These are phyloP conservation scores for Tilletia setariae DNA, from an alignment of 1,284 basidiomycete genomes.

Conservation along the genomic window DNA sequence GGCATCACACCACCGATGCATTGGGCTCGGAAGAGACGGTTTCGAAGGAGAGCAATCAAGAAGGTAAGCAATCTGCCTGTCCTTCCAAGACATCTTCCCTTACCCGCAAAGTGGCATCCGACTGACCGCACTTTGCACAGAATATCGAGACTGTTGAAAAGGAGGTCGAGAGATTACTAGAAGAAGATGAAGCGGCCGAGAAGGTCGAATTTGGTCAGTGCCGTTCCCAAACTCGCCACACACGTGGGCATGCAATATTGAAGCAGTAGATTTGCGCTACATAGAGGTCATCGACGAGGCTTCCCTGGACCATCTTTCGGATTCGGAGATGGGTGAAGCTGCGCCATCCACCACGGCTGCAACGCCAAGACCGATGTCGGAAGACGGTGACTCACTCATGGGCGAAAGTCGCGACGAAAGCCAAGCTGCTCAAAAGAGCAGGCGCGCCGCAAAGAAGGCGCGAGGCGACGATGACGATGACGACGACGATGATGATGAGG, in stretches of 20 bases:
- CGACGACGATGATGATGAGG: slow-evolving; percentile 26
- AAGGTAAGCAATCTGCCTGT: slow-evolving; percentile 60
- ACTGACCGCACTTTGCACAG: slow-evolving; percentile 53
- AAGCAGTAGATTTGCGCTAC: too few relatives aligned
- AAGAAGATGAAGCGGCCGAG: slow-evolving; percentile 76
- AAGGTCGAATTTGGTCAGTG: slow-evolving; percentile 60
- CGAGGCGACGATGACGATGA: slow-evolving; percentile 59
- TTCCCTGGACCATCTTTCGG: slow-evolving; percentile 22
- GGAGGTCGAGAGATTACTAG: slow-evolving; percentile 86
- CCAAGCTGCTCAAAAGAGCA: slow-evolving; percentile 56
- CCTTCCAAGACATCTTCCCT: neutral
- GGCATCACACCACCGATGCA: slow-evolving; percentile 91
- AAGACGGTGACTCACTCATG: slow-evolving; percentile 41
- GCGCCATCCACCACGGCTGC: slow-evolving; percentile 1
- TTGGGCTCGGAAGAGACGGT: slow-evolving; percentile 85
- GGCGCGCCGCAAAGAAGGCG: slow-evolving; percentile 23
- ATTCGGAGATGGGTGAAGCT: slow-evolving; percentile 28
- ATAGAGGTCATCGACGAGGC: slow-evolving; percentile 14
- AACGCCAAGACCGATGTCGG: slow-evolving; percentile 19
- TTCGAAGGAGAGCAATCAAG: slow-evolving; percentile 82
- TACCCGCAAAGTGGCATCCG: slow-evolving; percentile 2
- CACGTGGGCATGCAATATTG: too few relatives aligned
- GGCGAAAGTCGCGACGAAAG: slow-evolving; percentile 25
- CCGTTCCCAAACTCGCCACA: too few relatives aligned
- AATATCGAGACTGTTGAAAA: slow-evolving; percentile 96